A percentile compares a stretch with the other conserved stretches of the same genome.
phyloP scores from a whole-genome alignment of 441 rosid species.

The Breynia disticha region DNA sequence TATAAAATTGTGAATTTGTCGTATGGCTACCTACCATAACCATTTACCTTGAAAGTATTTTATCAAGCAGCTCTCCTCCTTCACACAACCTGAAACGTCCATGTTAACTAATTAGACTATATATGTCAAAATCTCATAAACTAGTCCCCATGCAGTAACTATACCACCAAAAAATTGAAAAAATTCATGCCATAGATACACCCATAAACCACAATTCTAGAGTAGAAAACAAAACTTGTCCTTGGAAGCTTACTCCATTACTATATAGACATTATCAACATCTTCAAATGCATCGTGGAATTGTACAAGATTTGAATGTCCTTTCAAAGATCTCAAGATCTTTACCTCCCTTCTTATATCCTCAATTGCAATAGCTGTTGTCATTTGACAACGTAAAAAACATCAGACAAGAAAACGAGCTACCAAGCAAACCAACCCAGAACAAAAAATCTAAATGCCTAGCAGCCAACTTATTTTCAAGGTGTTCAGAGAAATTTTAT shows the following conservation, averaged over 20 bases:
- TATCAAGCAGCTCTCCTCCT: constrained; percentile 98
- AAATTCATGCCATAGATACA: no score
- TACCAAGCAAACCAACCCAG: not conserved
- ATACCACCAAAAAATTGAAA: no score
- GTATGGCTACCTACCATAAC: no score
- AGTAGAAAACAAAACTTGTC: not conserved
- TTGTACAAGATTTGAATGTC: constrained; percentile 67
- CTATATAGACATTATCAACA: constrained; percentile 70
- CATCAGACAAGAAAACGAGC: not conserved
- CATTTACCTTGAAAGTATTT: constrained; percentile 75
- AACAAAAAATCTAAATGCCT: not conserved
- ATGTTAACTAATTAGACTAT: not conserved
- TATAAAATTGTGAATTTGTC: no score
- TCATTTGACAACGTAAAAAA: constrained; percentile 43
- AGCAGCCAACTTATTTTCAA: no score
- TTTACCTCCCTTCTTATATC: constrained; percentile 98
- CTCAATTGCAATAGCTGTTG: constrained; percentile 89
- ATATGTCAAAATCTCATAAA: no score
- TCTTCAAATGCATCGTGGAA: constrained; percentile 92
- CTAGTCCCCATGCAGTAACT: no score
- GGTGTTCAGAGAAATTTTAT: no score
- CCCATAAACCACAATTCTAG: no score
- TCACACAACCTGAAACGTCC: constrained; percentile 75
- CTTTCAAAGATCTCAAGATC: constrained; percentile 71
- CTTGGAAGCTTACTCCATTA: constrained; percentile 77